Conservation (phyloP, 2,329 filamentous ascomycete genomes). For the Talaromyces verruculosus region DNA sequence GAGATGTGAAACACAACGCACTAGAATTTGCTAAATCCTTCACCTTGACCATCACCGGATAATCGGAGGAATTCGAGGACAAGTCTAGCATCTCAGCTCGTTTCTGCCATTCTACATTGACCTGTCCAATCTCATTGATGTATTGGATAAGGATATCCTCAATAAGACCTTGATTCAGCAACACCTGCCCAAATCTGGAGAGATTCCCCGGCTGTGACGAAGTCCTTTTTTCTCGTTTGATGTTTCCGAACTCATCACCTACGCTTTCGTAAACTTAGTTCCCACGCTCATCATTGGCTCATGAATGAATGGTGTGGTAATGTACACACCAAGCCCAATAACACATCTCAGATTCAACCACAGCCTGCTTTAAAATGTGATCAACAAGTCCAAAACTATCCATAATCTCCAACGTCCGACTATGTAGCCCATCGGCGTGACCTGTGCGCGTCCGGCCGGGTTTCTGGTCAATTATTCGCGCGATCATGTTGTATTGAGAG, state of each 20-base stretch:
- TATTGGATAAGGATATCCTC: neutral
- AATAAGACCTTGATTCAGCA: constrained; percentile 14
- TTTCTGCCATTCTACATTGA: constrained; percentile 7
- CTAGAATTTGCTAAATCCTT: neutral
- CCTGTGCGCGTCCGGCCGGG: constrained; percentile 28
- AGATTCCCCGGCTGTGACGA: neutral
- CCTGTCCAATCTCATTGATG: neutral
- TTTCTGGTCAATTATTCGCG: constrained; percentile 28
- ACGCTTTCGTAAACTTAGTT: neutral
- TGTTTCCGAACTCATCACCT: neutral
- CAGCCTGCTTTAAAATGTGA: neutral
- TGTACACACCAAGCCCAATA: constrained; percentile 12
- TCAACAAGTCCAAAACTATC: constrained; percentile 65
- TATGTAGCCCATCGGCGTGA: constrained; percentile 60
- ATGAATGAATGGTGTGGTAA: neutral
- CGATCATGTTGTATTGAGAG: constrained; percentile 23
- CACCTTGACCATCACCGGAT: neutral
- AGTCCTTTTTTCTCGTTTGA: neutral
- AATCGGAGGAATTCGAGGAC: neutral
- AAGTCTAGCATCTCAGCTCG: neutral
- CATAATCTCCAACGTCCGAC: constrained; percentile 68
- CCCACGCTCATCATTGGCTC: neutral
- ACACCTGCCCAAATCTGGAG: constrained; percentile 3
- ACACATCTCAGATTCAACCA: constrained; percentile 10
- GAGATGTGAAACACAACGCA: neutral